These are phyloP conservation scores for Panicum hallii DNA, from an alignment of 202 grass and related monocot genomes.

Conservation along the genomic window DNA sequence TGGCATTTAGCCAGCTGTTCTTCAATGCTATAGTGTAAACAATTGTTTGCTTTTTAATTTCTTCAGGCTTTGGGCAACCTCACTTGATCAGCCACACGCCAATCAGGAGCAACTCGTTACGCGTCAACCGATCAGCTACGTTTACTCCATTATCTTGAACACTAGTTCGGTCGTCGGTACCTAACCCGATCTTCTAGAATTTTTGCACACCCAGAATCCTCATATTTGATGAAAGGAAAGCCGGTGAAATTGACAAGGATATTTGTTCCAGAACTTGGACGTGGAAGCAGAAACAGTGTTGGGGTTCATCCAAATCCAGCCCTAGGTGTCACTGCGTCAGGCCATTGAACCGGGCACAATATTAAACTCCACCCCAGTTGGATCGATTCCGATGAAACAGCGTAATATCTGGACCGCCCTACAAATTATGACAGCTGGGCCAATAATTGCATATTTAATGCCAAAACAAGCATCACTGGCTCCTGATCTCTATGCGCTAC, in stretches of 20 bases:
- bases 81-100: background rate
- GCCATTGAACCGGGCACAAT: conserved; percentile 1
- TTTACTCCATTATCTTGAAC: background rate
- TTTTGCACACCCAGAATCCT: background rate
- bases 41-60: conserved; percentile 22
- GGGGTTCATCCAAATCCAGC: background rate
- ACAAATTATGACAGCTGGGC: conserved; percentile 19
- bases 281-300: background rate
- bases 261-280: background rate
- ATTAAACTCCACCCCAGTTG: conserved; percentile 15
- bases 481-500: background rate
- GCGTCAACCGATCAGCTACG: background rate
- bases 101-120: background rate
- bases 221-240: background rate
- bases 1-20: conserved; percentile 35
- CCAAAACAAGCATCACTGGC: background rate
- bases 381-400: conserved; percentile 30
- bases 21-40: conserved; percentile 28
- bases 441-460: conserved; percentile 1
- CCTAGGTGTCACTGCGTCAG: conserved; percentile 11
- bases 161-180: background rate
- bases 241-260: background rate
- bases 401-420: background rate
- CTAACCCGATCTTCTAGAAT: background rate
- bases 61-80: conserved; percentile 20